phyloP scores from a whole-genome alignment of 179 eudicot genomes.

The Drosera spatulata region DNA sequence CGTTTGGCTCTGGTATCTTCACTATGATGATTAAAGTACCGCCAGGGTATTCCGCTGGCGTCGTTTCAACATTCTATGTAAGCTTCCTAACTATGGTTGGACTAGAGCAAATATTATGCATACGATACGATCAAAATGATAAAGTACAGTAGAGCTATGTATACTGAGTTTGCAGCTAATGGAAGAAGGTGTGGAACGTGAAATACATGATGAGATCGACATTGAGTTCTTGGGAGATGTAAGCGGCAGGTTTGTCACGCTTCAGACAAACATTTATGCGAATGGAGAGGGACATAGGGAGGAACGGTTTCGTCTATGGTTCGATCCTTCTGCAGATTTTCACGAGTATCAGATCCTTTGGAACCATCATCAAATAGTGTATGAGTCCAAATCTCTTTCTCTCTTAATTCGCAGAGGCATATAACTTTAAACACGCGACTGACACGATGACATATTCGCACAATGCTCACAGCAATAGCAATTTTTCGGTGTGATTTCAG shows the following conservation, averaged over 20 bases:
- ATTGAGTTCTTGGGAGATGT: conserved; percentile 56
- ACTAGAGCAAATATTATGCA: no score
- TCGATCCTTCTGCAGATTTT: conserved; percentile 51
- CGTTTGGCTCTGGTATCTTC: conserved; percentile 46
- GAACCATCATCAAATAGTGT: conserved; percentile 59
- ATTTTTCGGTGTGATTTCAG: no score
- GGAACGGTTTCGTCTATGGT: conserved; percentile 54
- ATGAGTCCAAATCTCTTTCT: background rate
- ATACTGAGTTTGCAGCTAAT: no score
- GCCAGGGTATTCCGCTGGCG: conserved; percentile 49
- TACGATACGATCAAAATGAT: no score
- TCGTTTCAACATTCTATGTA: conserved; percentile 70
- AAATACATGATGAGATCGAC: conserved; percentile 46
- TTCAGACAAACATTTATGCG: conserved; percentile 48
- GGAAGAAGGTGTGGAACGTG: conserved; percentile 33
- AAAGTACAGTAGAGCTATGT: no score
- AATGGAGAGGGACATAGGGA: conserved; percentile 57
- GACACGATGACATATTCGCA: no score
- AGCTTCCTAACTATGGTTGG: background rate
- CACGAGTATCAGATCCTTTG: conserved; percentile 49
- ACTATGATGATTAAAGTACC: conserved; percentile 54
- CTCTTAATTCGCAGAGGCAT: background rate
- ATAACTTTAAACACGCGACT: no score
- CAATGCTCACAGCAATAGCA: no score
- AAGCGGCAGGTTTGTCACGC: conserved; percentile 38